A percentile compares a stretch with the other conserved stretches of the same genome.
These are phyloP conservation scores for Neopestalotiopsis clavispora DNA, from an alignment of 2,329 filamentous ascomycete species.

Conservation along the genomic window DNA sequence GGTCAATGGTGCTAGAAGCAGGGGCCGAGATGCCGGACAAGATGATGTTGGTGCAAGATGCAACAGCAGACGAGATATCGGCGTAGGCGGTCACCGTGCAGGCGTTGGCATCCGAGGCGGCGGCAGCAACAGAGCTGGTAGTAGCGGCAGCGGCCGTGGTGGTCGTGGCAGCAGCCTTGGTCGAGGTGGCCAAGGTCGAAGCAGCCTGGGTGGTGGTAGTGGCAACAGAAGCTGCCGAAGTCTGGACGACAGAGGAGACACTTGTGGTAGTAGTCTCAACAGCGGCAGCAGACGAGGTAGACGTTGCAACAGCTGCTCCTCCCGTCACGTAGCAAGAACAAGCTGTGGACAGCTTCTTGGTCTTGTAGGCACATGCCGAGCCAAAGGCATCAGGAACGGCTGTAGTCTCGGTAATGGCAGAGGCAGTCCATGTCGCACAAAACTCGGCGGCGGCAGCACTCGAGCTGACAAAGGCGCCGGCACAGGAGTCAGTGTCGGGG, in stretches of 20 bases:
- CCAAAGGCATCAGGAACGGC: background rate
- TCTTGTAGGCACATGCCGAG: conserved; percentile 12
- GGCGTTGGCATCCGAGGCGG: background rate
- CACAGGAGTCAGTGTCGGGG: conserved; percentile 10
- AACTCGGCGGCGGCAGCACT: conserved; percentile 9
- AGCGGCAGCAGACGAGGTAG: background rate
- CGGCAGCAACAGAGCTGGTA: background rate
- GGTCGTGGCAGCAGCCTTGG: background rate
- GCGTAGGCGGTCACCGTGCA: conserved; percentile 14
- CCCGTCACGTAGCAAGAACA: conserved; percentile 15
- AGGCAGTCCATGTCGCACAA: conserved; percentile 11
- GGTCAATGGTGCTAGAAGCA: conserved; percentile 39
- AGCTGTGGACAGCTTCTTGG: conserved; percentile 15
- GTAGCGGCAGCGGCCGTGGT: conserved; percentile 2
- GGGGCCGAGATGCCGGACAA: conserved; percentile 41
- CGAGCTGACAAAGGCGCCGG: conserved; percentile 11
- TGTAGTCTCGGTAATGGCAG: conserved; percentile 3
- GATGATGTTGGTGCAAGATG: conserved; percentile 20
- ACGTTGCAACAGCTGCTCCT: background rate
- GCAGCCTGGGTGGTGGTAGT: background rate
- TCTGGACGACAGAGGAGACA: background rate
- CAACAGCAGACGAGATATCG: conserved; percentile 8
- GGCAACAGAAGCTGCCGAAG: background rate
- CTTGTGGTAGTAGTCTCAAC: conserved; percentile 1
- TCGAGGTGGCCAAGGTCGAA: background rate